Percentiles rank a stretch among this genome's conserved stretches.
Conservation (phyloP, 257 asterid genomes). For the Capsicum pubescens region DNA sequence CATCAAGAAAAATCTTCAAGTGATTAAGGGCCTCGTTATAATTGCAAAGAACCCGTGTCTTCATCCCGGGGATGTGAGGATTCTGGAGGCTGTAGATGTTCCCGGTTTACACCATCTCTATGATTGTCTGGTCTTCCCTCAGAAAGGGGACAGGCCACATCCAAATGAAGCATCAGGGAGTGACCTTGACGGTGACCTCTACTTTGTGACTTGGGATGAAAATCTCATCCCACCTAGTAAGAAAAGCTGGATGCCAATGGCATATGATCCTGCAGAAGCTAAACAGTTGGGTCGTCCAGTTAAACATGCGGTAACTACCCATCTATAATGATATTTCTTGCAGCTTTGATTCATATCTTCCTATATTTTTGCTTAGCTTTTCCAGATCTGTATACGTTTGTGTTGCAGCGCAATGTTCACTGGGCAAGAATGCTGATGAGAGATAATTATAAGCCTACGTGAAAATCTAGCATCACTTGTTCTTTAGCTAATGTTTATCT, state of each 20-base stretch:
- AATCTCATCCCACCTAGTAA: slow-evolving; percentile 88
- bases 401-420: background rate
- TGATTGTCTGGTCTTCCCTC: slow-evolving; percentile 94
- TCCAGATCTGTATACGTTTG: slow-evolving; percentile 11
- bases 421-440: slow-evolving; percentile 13
- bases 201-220: slow-evolving; percentile 96
- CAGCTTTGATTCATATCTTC: slow-evolving; percentile 26
- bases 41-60: slow-evolving; percentile 95
- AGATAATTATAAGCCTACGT: background rate
- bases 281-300: slow-evolving; percentile 59
- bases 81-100: slow-evolving; percentile 84
- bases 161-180: slow-evolving; percentile 97
- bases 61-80: slow-evolving; percentile 96
- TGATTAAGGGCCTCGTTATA: slow-evolving; percentile 70
- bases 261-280: slow-evolving; percentile 63
- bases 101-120: slow-evolving; percentile 67
- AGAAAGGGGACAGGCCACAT: slow-evolving; percentile 92
- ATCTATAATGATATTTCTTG: slow-evolving; percentile 24
- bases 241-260: slow-evolving; percentile 84
- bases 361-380: slow-evolving; percentile 12
- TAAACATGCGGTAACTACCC: slow-evolving; percentile 55
- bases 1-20: slow-evolving; percentile 54
- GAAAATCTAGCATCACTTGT: slow-evolving; percentile 14
- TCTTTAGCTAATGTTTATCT: background rate
- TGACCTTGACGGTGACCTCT: slow-evolving; percentile 96